A percentile compares a stretch with the other conserved stretches of the same genome.
These are phyloP conservation scores for Macaranga tanarius DNA, from an alignment of 441 rosid genomes.

Conservation along the genomic window DNA sequence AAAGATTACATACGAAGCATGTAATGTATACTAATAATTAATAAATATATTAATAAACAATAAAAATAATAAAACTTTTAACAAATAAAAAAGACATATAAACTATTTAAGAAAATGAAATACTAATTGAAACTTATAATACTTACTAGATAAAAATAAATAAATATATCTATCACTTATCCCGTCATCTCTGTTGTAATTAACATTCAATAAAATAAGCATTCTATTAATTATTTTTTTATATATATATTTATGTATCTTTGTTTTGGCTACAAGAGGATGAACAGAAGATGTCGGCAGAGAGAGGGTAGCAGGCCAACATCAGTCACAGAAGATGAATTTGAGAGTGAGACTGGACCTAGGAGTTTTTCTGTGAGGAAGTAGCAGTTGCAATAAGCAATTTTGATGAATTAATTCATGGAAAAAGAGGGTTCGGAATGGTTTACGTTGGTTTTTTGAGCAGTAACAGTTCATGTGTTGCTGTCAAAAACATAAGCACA, in stretches of 20 bases:
- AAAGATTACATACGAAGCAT: no score
- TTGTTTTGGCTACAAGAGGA: not conserved
- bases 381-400: conserved; percentile 30
- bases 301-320: not conserved
- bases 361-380: conserved; percentile 32
- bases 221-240: no score
- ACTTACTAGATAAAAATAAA: no score
- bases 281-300: not conserved
- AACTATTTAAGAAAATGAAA: no score
- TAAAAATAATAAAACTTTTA: no score
- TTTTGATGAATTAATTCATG: conserved; percentile 28
- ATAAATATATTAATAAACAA: no score
- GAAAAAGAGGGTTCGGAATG: conserved; percentile 13
- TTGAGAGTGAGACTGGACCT: conserved; percentile 29
- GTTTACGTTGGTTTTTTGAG: not conserved
- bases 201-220: no score
- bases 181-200: no score
- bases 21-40: no score
- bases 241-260: not conserved
- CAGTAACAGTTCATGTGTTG: conserved; percentile 3
- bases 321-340: conserved; percentile 2
- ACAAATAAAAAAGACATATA: no score
- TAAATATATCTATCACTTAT: no score
- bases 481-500: conserved; percentile 7
- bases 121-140: no score